Evolutionary conservation across 495 filamentous ascomycete species (phyloP).

Genomic region (Achaetomiella virescens): DNA sequence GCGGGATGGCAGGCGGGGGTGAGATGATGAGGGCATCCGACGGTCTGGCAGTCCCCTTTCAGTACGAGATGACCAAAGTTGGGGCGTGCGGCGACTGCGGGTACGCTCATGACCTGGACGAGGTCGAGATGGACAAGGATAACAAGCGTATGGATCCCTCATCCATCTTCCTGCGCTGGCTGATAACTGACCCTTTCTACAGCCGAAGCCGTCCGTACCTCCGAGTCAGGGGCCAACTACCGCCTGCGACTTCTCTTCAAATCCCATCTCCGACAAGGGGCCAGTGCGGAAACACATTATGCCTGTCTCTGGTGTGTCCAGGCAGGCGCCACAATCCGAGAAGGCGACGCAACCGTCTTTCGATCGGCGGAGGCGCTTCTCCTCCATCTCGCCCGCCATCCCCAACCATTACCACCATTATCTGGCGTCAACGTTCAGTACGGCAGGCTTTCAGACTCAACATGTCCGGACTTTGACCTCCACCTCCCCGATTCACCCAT

Average conservation of each 20-base stretch:
- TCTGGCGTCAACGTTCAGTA: slow-evolving; percentile 35
- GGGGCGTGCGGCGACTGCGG: slow-evolving; percentile 30
- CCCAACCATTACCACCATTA: slow-evolving; percentile 34
- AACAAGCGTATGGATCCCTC: slow-evolving; percentile 22
- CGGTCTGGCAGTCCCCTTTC: slow-evolving; percentile 15
- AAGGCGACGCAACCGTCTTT: slow-evolving; percentile 39
- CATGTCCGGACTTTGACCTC: slow-evolving; percentile 34
- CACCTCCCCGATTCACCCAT: slow-evolving; percentile 34
- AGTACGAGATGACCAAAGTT: slow-evolving; percentile 18
- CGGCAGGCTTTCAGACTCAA: slow-evolving; percentile 21
- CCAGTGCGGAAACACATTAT: slow-evolving; percentile 20
- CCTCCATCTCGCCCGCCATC: slow-evolving; percentile 31
- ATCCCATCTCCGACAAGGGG: slow-evolving; percentile 26
- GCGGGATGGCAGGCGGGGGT: not conserved
- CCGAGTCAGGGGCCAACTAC: slow-evolving; percentile 24
- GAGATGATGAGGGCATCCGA: slow-evolving; percentile 22
- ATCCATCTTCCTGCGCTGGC: not conserved
- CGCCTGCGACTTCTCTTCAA: slow-evolving; percentile 36
- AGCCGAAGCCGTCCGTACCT: slow-evolving; percentile 23
- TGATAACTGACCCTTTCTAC: not conserved
- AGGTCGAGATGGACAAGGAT: slow-evolving; percentile 26
- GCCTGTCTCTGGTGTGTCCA: slow-evolving; percentile 36
- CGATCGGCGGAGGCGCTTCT: slow-evolving; percentile 27
- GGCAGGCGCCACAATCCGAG: slow-evolving; percentile 21
- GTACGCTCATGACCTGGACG: slow-evolving; percentile 30